Base-by-base conservation (phyloP, 2,329 filamentous ascomycete genomes). In the Dactylella cylindrospora region DNA sequence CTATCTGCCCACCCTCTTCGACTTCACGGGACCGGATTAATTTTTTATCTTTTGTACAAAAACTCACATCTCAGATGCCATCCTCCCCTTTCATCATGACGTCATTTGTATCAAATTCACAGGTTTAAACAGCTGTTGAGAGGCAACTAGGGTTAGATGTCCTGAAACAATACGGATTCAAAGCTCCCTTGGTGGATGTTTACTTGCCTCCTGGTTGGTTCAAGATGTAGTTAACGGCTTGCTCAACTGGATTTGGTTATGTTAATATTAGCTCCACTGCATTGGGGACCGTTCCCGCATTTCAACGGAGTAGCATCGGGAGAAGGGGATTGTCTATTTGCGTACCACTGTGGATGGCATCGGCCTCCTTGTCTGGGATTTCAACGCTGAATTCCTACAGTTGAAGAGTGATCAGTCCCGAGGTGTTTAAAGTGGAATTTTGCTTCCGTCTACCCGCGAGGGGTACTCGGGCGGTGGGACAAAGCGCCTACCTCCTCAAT, bases 361-460 rank as follows among this genome's bases (percentile, higher is more conserved):
- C 90, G 68, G 90, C 90, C 73, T 95, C 89, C 83, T 95, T 95
- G 78, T 96, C 90, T 70, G 90, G 90, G 71, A 96, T 96, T 82
- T 96, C 90, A 74, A 96, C 93, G 85, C 89, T 85, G 77, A 86
- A 86, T 72, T 86, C 83, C 83, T 84, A 32, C 15, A 20, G 12
- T 25, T 38, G 28, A 50, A n/a, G n/a, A n/a, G n/a, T n/a, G n/a
- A n/a, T n/a, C n/a, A n/a, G n/a, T n/a, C n/a, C n/a, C n/a, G n/a
- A n/a, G n/a, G n/a, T n/a, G n/a, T n/a, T n/a, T n/a, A n/a, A n/a
- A n/a, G n/a, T n/a, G n/a, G n/a, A n/a, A n/a, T n/a, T n/a, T 41
- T 50, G 41, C 28, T 23, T 13, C 28, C 38, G 32, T 45, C 35
- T 17, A 39, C n/a, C 3, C 29, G 23, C 22, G 3, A 17, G 17